Evolutionary conservation across 2,329 filamentous ascomycete genomes (phyloP), one percentile per base, ranked within the genome.

Genomic region (Fusarium continuum): DNA sequence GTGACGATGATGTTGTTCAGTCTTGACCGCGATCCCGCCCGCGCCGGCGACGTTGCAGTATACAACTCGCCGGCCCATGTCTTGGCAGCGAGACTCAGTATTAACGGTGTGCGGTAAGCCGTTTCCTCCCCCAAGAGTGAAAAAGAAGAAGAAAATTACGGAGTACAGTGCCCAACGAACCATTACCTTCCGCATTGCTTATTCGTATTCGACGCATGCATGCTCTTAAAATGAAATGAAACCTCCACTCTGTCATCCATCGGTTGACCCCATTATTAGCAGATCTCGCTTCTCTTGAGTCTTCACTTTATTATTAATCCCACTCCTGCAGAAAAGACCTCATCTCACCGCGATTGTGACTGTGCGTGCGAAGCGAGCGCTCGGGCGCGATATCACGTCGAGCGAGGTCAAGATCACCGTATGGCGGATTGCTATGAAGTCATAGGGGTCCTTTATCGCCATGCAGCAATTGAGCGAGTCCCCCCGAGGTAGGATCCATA

Each of bases 401-500:
- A 50, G 57, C 39, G 28, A 26, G 34, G 55, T 46, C 52, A 54
- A 61, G 51, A 50, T 41, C 38, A 50, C 36, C 41, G n/a, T 41
- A 14, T 41, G 25, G 38, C 57, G 62, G 44, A 60, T 47, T 35
- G 36, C n/a, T 40, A 72, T 72, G 70, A 72, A 69, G 68, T 72
- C 70, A 72, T 72, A 72, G 55, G 70, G 70, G 68, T 72, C 70
- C 53, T 70, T 26, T 22, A 38, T 55, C 56, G 54, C 56, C 36
- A 62, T 68, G 28, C 20, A 34, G 41, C 49, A 45, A 48, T 54
- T 34, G n/a, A n/a, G n/a, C n/a, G n/a, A n/a, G n/a, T n/a, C n/a
- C n/a, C n/a, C n/a, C n/a, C n/a, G n/a, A n/a, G n/a, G n/a, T n/a
- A n/a, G n/a, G n/a, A n/a, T n/a, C n/a, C n/a, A n/a, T n/a, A n/a